These are phyloP conservation scores for Trametes punicea DNA, from an alignment of 768 basidiomycete species.

Conservation along the genomic window DNA sequence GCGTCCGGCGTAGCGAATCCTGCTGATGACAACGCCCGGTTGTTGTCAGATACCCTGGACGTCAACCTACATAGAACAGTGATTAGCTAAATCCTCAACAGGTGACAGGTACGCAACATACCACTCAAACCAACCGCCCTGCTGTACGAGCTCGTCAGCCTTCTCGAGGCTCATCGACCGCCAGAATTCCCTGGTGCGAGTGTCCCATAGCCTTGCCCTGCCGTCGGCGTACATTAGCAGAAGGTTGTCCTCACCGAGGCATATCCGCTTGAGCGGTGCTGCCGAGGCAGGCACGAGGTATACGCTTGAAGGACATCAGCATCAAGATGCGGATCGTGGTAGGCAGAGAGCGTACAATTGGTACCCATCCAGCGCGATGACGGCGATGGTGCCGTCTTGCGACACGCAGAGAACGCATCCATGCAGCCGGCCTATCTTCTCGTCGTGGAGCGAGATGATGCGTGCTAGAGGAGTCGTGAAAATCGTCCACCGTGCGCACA, in stretches of 20 bases:
- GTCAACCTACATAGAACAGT: not conserved
- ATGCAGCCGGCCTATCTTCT: conserved; percentile 52
- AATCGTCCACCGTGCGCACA: conserved; percentile 68
- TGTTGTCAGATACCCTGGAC: not conserved
- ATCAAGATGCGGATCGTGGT: not conserved
- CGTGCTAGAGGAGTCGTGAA: conserved; percentile 64
- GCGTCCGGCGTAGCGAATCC: conserved; percentile 18
- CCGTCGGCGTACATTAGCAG: conserved; percentile 73
- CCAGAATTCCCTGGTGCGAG: conserved; percentile 78
- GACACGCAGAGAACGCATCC: conserved; percentile 74
- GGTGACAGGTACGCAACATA: conserved; percentile 34
- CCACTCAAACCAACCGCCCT: conserved; percentile 77
- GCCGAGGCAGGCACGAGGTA: conserved; percentile 80
- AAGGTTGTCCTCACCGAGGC: conserved; percentile 64
- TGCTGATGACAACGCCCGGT: not conserved
- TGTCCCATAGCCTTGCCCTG: conserved; percentile 84
- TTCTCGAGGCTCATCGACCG: conserved; percentile 76
- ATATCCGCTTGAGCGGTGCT: conserved; percentile 61
- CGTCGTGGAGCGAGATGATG: conserved; percentile 54
- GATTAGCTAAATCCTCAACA: not conserved
- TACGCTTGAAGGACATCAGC: conserved; percentile 43
- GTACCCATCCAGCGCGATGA: conserved; percentile 70
- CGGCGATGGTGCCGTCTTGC: conserved; percentile 75
- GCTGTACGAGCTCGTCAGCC: conserved; percentile 66
- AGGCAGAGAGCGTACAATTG: conserved; percentile 58